A percentile compares a stretch with the other conserved stretches of the same genome.
Evolutionary conservation across 306 rosid species (phyloP).

Genomic region (Morella rubra): DNA sequence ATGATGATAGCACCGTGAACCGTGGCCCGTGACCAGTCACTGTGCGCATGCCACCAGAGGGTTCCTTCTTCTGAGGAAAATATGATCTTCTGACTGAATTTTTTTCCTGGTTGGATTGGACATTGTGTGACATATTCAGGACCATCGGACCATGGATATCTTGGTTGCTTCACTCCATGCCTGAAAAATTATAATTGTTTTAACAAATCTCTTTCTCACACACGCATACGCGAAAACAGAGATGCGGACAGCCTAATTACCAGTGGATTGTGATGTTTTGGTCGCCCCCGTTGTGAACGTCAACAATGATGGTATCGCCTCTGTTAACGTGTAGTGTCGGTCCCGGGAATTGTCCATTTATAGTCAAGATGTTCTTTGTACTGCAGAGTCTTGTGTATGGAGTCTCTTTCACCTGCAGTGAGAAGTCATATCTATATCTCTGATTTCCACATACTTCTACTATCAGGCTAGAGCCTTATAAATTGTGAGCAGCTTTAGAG

Average conservation of each 20-base stretch:
- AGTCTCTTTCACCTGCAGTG: slow-evolving; percentile 46
- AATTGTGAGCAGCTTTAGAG: too few species aligned
- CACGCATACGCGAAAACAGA: too few species aligned
- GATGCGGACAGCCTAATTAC: slow-evolving; percentile 18
- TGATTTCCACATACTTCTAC: too few species aligned
- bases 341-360: slow-evolving; percentile 66
- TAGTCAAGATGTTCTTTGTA: slow-evolving; percentile 55
- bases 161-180: slow-evolving; percentile 61
- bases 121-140: slow-evolving; percentile 59
- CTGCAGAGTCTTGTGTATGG: slow-evolving; percentile 51
- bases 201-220: too few species aligned
- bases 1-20: slow-evolving; percentile 60
- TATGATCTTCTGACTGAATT: slow-evolving; percentile 39
- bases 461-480: too few species aligned
- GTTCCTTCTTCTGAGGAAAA: slow-evolving; percentile 59
- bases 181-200: not conserved
- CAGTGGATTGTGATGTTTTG: slow-evolving; percentile 61
- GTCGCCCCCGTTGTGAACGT: slow-evolving; percentile 47
- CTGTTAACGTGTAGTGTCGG: slow-evolving; percentile 40
- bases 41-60: slow-evolving; percentile 70
- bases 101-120: slow-evolving; percentile 44
- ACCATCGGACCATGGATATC: slow-evolving; percentile 71
- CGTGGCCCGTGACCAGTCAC: slow-evolving; percentile 52
- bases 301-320: slow-evolving; percentile 57
- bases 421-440: too few species aligned